Evolutionary conservation across 2,329 filamentous ascomycete genomes (phyloP).

Genomic region (Lanzia echinophila): DNA sequence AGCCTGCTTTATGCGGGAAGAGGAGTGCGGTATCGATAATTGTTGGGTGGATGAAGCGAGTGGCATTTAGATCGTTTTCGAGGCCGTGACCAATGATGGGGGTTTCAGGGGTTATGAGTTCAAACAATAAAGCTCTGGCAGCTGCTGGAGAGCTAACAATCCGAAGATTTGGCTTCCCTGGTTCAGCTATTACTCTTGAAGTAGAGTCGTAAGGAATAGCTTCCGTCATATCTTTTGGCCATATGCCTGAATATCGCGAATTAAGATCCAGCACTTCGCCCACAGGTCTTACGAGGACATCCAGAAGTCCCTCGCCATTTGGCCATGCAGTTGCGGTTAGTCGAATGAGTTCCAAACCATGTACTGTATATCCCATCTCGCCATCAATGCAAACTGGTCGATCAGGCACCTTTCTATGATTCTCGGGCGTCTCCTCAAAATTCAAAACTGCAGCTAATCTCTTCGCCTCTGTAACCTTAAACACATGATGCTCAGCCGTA

Average conservation of each 20-base stretch:
- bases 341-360: slow-evolving; percentile 83
- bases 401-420: slow-evolving; percentile 39
- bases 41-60: slow-evolving; percentile 76
- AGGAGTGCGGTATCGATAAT: slow-evolving; percentile 82
- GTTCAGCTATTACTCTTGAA: slow-evolving; percentile 17
- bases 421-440: slow-evolving; percentile 70
- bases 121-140: slow-evolving; percentile 73
- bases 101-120: slow-evolving; percentile 66
- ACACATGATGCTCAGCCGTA: slow-evolving; percentile 69
- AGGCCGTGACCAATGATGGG: slow-evolving; percentile 88
- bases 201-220: slow-evolving; percentile 49
- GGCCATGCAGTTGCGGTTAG: slow-evolving; percentile 89
- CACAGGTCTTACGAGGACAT: slow-evolving; percentile 76
- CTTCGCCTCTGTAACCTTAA: slow-evolving; percentile 71
- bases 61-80: slow-evolving; percentile 86
- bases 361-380: slow-evolving; percentile 92
- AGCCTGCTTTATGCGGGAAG: slow-evolving; percentile 68
- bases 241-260: slow-evolving; percentile 84
- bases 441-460: slow-evolving; percentile 72
- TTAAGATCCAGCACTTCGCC: slow-evolving; percentile 88
- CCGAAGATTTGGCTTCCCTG: slow-evolving; percentile 43
- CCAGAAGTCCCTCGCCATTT: slow-evolving; percentile 63
- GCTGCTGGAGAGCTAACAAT: slow-evolving; percentile 69
- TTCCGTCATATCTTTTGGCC: slow-evolving; percentile 64
- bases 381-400: slow-evolving; percentile 83